Conservation (phyloP, 495 filamentous ascomycete genomes). For the Penicillium cosmopolitanum region DNA sequence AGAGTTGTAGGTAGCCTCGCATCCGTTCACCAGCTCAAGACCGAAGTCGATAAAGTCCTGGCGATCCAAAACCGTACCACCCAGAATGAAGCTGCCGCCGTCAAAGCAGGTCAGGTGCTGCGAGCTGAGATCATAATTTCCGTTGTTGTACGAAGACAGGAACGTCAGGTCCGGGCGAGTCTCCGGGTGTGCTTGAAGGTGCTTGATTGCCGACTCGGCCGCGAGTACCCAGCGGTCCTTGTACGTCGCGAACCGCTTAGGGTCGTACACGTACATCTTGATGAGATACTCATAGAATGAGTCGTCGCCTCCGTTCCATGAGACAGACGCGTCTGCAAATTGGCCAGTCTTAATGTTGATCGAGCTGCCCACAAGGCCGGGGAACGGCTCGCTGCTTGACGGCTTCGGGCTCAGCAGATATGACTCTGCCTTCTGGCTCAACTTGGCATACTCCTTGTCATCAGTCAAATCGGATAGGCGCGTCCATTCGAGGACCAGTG, state of each 20-base stretch:
- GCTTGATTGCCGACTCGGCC: conserved; percentile 73
- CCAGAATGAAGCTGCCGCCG: conserved; percentile 85
- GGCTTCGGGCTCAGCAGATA: conserved; percentile 73
- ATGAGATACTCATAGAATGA: conserved; percentile 92
- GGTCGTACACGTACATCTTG: conserved; percentile 90
- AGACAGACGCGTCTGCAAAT: conserved; percentile 68
- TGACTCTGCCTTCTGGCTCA: conserved; percentile 70
- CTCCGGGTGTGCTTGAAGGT: conserved; percentile 73
- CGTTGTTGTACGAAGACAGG: conserved; percentile 64
- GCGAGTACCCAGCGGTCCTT: conserved; percentile 77
- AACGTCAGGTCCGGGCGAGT: conserved; percentile 75
- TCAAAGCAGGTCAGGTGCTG: conserved; percentile 82
- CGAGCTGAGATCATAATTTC: conserved; percentile 52
- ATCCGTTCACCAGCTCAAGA: conserved; percentile 71
- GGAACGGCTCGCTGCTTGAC: conserved; percentile 67
- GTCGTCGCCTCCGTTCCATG: conserved; percentile 82
- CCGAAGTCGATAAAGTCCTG: conserved; percentile 75
- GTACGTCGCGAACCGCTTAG: conserved; percentile 63
- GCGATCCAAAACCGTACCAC: conserved; percentile 68
- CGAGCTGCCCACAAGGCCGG: conserved; percentile 73
- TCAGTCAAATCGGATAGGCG: conserved; percentile 78
- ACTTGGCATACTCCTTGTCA: conserved; percentile 62
- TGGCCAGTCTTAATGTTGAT: conserved; percentile 66
- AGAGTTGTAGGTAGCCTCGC: conserved; percentile 71
- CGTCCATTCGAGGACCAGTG: conserved; percentile 84